phyloP scores from a whole-genome alignment of 1,284 basidiomycete genomes.

The Trametes polyzona region DNA sequence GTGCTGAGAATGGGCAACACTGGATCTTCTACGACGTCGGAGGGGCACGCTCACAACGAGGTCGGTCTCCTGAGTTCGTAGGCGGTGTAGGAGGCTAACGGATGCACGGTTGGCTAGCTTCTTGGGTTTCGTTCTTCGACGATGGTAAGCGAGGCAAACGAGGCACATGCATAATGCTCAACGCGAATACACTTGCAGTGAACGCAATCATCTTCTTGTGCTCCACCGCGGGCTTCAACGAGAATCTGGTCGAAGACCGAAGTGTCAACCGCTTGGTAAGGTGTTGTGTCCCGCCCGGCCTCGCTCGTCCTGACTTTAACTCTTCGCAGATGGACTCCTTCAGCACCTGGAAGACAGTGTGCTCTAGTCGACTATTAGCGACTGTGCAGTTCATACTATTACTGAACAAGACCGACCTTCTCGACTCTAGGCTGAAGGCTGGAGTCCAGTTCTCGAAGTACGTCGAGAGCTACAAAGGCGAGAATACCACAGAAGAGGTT shows the following conservation, averaged over 20 bases:
- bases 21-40: constrained; percentile 69
- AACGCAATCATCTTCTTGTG: constrained; percentile 67
- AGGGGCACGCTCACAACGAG: constrained; percentile 56
- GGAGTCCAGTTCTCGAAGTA: constrained; percentile 57
- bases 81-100: neutral
- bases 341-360: constrained; percentile 63
- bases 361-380: constrained; percentile 56
- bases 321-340: constrained; percentile 55
- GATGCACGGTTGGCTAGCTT: constrained; percentile 40
- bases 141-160: constrained; percentile 46
- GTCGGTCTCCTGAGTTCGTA: constrained; percentile 38
- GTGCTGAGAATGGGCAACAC: constrained; percentile 43
- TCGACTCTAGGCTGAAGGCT: constrained; percentile 54
- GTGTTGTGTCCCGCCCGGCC: neutral
- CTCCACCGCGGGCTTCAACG: constrained; percentile 69
- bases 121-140: constrained; percentile 70
- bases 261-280: constrained; percentile 60
- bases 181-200: constrained; percentile 37
- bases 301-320: neutral
- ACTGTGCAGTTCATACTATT: constrained; percentile 60
- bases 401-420: constrained; percentile 66
- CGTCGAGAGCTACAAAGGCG: constrained; percentile 53
- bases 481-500: constrained; percentile 53
- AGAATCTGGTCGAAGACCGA: constrained; percentile 61
- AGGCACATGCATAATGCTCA: too few species aligned